These are phyloP conservation scores for Vitis rotundifolia DNA, from an alignment of 164 flowering plant genomes.

Conservation along the genomic window DNA sequence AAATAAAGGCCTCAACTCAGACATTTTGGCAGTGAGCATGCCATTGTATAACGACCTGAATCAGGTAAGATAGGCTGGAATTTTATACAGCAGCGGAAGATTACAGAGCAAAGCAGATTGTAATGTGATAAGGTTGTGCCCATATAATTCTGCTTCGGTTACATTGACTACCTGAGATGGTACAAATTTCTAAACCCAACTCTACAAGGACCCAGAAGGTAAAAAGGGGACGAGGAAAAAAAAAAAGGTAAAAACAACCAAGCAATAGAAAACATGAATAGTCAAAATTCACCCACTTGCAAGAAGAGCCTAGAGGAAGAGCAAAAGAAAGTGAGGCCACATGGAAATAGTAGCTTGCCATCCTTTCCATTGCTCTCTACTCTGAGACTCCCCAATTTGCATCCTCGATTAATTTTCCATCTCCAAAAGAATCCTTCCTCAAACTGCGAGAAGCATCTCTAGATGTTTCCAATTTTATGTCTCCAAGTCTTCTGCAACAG, in stretches of 20 bases:
- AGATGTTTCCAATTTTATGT: constrained; percentile 13
- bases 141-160: constrained; percentile 7
- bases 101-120: constrained; percentile 9
- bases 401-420: background rate
- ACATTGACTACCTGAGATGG: constrained; percentile 14
- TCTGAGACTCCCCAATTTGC: background rate
- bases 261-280: constrained; percentile 29
- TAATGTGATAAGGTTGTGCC: background rate
- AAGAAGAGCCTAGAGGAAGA: constrained; percentile 9
- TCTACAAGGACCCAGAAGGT: constrained; percentile 30
- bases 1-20: background rate
- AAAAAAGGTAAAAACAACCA: background rate
- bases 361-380: background rate
- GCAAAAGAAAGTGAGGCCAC: constrained; percentile 5
- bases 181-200: constrained; percentile 30
- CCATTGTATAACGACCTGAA: constrained; percentile 6
- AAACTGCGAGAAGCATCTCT: constrained; percentile 1
- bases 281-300: constrained; percentile 27
- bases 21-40: constrained; percentile 1
- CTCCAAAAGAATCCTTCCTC: background rate
- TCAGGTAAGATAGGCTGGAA: constrained; percentile 10
- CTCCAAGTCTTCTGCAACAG: constrained; percentile 63
- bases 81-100: constrained; percentile 14
- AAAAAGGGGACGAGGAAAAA: constrained; percentile 2
- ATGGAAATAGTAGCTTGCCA: background rate